Base-by-base conservation (phyloP, 1,284 basidiomycete genomes). In the Baeospora myosura region DNA sequence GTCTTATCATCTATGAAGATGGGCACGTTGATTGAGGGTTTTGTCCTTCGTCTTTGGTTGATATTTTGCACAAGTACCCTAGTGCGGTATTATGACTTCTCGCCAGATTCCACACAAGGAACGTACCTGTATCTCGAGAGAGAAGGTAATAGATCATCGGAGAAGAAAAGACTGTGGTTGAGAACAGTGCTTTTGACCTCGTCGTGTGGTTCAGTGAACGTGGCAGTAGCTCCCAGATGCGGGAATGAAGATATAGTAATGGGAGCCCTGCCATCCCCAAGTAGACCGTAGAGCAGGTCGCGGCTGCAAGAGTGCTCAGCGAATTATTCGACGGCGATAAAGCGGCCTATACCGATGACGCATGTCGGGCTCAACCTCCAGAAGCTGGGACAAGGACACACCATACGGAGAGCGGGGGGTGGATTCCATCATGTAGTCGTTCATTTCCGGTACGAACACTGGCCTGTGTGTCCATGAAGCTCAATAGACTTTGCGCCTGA, bases 381-480 rank as follows among this genome's bases (percentile, higher is more conserved):
- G 70, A 11, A 98, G 73, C 61, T 96, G 91, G 38, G 73, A 72
- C 26, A 95, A 78, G 18, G 76, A 84, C 12, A 89, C 91, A 4
- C 89, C 87, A 65, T 97, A 98, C 1, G 96, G 96, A 31, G 78
- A 77, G 2, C 96, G 96, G 0, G 96, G 96, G 0, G 95, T 99
- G 5, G 91, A 93, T 64, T 99, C 96, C 43, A 98, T 74, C 96
- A 99, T 99, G 70, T 91, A 98, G 30, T 94, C 79, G 38, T 95
- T 96, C 66, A 95, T 98, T 63, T 99, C 96, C 11, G 95, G 95
- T 60, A 98, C 96, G 60, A 96, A 98, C n/a, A 85, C 89, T 2
- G 94, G 93, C 20, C 14, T 20, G 5, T 30, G 1, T 30, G 18
- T 5, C 10, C 16, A 8, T 23, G 22, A 29, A 18, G 11, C 7